These are phyloP conservation scores for Penicillium sp. DNA, from an alignment of 2,329 filamentous ascomycete genomes.

Conservation along the genomic window DNA sequence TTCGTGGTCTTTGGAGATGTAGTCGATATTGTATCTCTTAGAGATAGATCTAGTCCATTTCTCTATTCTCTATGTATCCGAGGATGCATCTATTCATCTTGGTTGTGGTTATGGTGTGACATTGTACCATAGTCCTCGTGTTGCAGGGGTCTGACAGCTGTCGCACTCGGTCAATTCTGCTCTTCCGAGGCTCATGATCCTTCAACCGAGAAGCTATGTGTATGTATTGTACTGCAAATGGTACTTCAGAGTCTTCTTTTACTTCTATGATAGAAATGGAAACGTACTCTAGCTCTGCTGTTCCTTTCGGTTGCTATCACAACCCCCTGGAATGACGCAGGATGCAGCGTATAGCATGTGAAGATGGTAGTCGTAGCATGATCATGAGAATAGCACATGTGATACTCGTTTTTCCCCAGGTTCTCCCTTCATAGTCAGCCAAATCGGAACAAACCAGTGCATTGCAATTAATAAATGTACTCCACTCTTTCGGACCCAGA, in stretches of 20 bases:
- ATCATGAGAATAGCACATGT: slow-evolving; percentile 5
- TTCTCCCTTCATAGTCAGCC: background rate
- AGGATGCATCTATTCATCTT: background rate
- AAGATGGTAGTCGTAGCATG: background rate
- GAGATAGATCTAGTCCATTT: background rate
- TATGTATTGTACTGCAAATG: background rate
- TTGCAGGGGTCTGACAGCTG: background rate
- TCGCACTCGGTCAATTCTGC: background rate
- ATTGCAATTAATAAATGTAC: slow-evolving; percentile 14
- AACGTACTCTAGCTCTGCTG: background rate
- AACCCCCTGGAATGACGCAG: slow-evolving; percentile 1
- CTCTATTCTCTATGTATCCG: background rate
- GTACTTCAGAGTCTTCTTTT: background rate
- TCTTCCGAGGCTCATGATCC: background rate
- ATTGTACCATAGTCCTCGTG: background rate
- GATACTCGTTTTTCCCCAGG: slow-evolving; percentile 11
- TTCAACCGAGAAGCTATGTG: background rate
- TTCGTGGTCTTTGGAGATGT: too few relatives aligned
- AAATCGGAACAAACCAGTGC: slow-evolving; percentile 17
- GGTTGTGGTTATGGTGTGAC: background rate
- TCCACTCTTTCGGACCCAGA: slow-evolving; percentile 3
- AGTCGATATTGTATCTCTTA: background rate
- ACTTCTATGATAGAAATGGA: background rate
- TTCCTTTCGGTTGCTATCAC: background rate
- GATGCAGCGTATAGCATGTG: slow-evolving; percentile 3